A percentile compares a stretch with the other conserved stretches of the same genome.
Evolutionary conservation across 2,329 filamentous ascomycete genomes (phyloP).

Genomic region (Botryotinia calthae): DNA sequence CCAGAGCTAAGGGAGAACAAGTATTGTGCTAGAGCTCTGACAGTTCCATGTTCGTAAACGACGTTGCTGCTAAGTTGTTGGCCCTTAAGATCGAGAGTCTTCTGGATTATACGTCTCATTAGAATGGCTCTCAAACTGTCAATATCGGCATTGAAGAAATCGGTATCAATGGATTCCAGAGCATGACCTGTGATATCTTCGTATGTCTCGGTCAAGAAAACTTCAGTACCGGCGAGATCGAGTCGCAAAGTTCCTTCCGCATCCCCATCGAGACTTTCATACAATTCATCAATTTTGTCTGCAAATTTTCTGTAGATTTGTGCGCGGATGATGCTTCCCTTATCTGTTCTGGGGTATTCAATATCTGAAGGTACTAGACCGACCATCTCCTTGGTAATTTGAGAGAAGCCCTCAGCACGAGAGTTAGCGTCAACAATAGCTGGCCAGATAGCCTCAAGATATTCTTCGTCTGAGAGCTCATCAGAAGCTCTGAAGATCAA

Average conservation of each 20-base stretch:
- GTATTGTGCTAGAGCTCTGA: slow-evolving; percentile 46
- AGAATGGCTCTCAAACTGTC: slow-evolving; percentile 59
- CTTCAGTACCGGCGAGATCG: slow-evolving; percentile 37
- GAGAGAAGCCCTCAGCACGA: slow-evolving; percentile 50
- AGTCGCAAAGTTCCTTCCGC: slow-evolving; percentile 27
- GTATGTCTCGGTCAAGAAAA: slow-evolving; percentile 31
- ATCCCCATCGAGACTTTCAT: slow-evolving; percentile 37
- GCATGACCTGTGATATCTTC: slow-evolving; percentile 22
- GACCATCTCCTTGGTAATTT: slow-evolving; percentile 53
- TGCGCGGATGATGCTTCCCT: slow-evolving; percentile 52
- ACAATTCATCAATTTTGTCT: slow-evolving; percentile 45
- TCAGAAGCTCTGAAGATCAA: slow-evolving; percentile 50
- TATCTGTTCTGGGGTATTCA: slow-evolving; percentile 51
- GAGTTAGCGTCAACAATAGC: slow-evolving; percentile 52
- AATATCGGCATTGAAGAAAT: slow-evolving; percentile 58
- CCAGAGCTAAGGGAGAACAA: slow-evolving; percentile 42
- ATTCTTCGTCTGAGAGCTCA: slow-evolving; percentile 44
- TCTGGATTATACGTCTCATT: slow-evolving; percentile 52
- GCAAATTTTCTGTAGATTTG: slow-evolving; percentile 48
- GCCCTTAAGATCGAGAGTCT: slow-evolving; percentile 49
- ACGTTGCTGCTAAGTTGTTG: slow-evolving; percentile 53
- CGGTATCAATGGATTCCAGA: slow-evolving; percentile 42
- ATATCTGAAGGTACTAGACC: slow-evolving; percentile 46
- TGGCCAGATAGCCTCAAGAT: slow-evolving; percentile 50
- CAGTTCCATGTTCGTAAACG: slow-evolving; percentile 56